Evolutionary conservation across 2,329 filamentous ascomycete species (phyloP), one percentile per base, ranked within the genome.

Genomic region (Metarhizium sp.): DNA sequence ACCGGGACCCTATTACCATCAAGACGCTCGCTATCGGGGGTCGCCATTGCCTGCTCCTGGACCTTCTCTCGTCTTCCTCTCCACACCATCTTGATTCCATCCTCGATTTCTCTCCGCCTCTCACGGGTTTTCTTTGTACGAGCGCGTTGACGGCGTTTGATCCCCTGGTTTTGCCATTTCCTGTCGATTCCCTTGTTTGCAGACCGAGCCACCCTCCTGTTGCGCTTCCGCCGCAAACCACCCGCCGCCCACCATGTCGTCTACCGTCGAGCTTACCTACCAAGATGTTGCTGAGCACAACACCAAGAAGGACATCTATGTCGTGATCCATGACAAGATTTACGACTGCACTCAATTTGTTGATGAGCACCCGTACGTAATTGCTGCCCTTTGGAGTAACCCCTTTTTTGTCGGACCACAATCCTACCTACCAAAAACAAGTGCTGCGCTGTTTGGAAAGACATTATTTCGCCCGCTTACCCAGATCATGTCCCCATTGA

Each of bases 321-420:
- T 96, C 67, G 87, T 96, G 61, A 84, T 99, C 66, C 90, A 97
- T 78, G 92, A 96, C 75, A 96, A 96, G 80, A 86, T 99, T 77
- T 99, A 97, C 83, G 84, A 97, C 73, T 75, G 79, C 70, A 82
- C 85, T 67, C 87, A 86, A 74, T 99, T 99, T 75, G 79, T 97
- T 64, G 92, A 97, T 71, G 94, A 99, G 85, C 94, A 99, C 74
- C 94, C 94, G 83, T 86, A 78, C 76, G 82, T 81, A 52, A 20
- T 16, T 18, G 20, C 25, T 4, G 8, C 14, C 25, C 25, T 14
- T 6, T 1, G 13, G 45, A 14, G 45, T 1, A 4, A 8, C 6
- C 42, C 42, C 42, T 6, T 10, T 45, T 20, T 11, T 16, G 6
- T 10, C 6, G 16, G 6, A 20, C 16, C n/a, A 5, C n/a, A 7